Conservation (phyloP, 2,329 filamentous ascomycete species). For the Colletotrichum orbiculare region DNA sequence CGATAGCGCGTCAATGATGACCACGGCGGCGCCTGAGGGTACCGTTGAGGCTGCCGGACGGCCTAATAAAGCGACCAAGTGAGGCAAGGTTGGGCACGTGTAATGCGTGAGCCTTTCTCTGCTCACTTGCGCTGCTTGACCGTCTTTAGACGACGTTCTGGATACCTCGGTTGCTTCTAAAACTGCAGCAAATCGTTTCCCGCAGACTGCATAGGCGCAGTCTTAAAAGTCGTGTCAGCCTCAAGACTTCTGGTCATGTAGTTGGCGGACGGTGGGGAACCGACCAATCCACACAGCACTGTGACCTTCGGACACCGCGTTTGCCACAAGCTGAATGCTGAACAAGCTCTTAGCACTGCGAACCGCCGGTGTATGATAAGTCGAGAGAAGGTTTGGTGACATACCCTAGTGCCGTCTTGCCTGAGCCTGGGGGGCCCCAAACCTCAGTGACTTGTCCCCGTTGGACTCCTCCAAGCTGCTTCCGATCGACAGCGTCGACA, state of each 20-base stretch:
- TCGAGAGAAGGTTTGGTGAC: conserved; percentile 42
- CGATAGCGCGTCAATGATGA: conserved; percentile 84
- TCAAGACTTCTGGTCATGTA: background rate
- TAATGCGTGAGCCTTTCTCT: conserved; percentile 57
- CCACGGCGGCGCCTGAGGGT: conserved; percentile 69
- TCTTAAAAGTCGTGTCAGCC: conserved; percentile 42
- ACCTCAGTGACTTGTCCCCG: conserved; percentile 86
- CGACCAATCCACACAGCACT: conserved; percentile 86
- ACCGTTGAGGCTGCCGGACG: conserved; percentile 74
- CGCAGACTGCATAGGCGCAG: conserved; percentile 53
- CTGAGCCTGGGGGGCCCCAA: conserved; percentile 86
- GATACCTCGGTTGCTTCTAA: conserved; percentile 32
- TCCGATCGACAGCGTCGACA: conserved; percentile 19
- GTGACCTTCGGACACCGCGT: conserved; percentile 68
- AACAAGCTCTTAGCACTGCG: conserved; percentile 28
- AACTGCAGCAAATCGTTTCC: conserved; percentile 49
- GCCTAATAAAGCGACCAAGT: conserved; percentile 80
- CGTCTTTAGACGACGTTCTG: conserved; percentile 15
- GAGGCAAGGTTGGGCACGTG: conserved; percentile 69
- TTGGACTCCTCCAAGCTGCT: conserved; percentile 68
- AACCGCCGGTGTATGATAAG: conserved; percentile 24
- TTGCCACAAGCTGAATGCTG: conserved; percentile 77
- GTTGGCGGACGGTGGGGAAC: conserved; percentile 46
- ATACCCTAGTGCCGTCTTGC: conserved; percentile 87
- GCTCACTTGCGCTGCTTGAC: conserved; percentile 11